These are phyloP conservation scores for Pyrus bretschneideri DNA, from an alignment of 306 rosid genomes.

Conservation along the genomic window DNA sequence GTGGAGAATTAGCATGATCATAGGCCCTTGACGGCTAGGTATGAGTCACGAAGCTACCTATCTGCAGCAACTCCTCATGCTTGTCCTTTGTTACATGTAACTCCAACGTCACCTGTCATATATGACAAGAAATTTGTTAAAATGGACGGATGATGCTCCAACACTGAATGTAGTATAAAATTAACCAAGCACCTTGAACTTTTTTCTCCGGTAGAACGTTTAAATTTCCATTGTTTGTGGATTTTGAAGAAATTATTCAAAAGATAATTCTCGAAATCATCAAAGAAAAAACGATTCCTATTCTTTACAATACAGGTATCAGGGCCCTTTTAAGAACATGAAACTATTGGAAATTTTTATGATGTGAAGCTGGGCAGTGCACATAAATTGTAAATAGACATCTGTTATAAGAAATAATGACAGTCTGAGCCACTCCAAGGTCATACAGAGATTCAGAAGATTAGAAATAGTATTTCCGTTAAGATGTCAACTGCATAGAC, in stretches of 20 bases:
- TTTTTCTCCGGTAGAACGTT: not conserved
- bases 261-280: not conserved
- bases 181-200: not conserved
- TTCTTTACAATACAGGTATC: not conserved
- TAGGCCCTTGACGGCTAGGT: slow-evolving; percentile 15
- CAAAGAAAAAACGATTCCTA: not conserved
- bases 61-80: slow-evolving; percentile 48
- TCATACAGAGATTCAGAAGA: not conserved
- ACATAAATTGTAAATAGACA: not conserved
- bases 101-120: slow-evolving; percentile 68
- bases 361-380: not conserved
- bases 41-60: slow-evolving; percentile 33
- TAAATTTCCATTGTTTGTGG: not conserved
- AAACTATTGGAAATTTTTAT: not conserved
- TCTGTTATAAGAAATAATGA: not conserved
- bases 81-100: slow-evolving; percentile 48
- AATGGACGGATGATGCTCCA: not conserved
- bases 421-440: not conserved
- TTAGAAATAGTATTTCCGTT: not conserved
- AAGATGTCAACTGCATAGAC: not conserved
- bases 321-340: not conserved
- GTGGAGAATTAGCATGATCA: not conserved
- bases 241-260: not conserved
- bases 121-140: slow-evolving; percentile 2
- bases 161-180: not conserved